Evolutionary conservation across 306 rosid species (phyloP), one percentile per base, ranked within the genome.

Genomic region (Pyrus bretschneideri): DNA sequence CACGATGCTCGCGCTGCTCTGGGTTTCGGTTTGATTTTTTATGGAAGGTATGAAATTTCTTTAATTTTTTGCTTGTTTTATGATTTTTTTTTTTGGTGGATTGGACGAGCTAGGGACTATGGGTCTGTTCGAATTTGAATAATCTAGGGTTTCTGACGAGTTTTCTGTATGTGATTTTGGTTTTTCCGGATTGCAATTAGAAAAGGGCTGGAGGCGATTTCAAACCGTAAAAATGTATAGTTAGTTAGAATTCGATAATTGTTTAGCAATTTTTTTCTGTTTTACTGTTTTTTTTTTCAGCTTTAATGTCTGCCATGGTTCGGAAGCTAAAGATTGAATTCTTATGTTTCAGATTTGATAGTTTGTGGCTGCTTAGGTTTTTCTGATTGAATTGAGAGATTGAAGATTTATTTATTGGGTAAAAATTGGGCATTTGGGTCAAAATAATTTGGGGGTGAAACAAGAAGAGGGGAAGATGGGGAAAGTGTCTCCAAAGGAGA

Each of bases 401-500:
- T 45, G 73, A 27, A 66, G 71, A 55, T 79, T 67, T 69, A 17
- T 17, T 49, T 51, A 51, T 51, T 51, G 55, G 21, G 55, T 5
- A 11, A 14, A 65, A 75, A 74, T 76, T 54, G 60, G 46, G 61
- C 54, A 55, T 79, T 67, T 69, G 25, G 12, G 27, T 23, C 45
- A 9, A 64, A 35, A 21, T 7, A 66, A 40, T 19, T 70, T 29
- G 45, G 77, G 78, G 51, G 29, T 63, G 11, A 29, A 68, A 68
- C 23, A 1, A 12, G 18, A 42, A 62, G 15, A 18, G 19, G 63
- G 40, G 40, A n/a, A 67, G 40, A 95, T 95, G 98, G 96, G 96
- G 22, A 92, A 89, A 42, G 85, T 76, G 18, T 86, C 86, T 10
- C 71, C 93, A 19, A 90, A 83, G 35, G 96, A 90, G 69, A 86